These are phyloP conservation scores for Backusella australiensis DNA, from an alignment of 192 early-diverging fungal species.

Conservation along the genomic window DNA sequence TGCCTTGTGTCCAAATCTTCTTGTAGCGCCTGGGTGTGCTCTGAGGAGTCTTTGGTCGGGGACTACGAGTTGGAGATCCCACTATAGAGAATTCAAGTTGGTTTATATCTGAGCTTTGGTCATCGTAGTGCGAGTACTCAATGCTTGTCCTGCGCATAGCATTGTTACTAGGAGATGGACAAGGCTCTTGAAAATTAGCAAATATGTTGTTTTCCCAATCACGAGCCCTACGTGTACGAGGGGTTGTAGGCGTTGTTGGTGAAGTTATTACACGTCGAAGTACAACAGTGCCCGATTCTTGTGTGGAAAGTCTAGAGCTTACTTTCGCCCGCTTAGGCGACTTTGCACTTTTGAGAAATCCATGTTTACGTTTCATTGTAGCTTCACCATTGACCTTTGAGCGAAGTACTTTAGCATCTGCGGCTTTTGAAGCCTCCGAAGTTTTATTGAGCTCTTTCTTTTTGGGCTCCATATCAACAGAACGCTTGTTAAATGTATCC, in stretches of 20 bases:
- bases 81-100: background rate
- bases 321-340: background rate
- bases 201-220: background rate
- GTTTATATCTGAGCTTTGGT: background rate
- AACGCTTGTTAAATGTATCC: slow-evolving; percentile 2
- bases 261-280: background rate
- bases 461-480: background rate
- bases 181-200: background rate
- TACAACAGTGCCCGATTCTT: slow-evolving; percentile 2
- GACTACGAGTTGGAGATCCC: background rate
- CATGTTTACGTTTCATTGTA: slow-evolving; percentile 8
- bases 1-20: background rate
- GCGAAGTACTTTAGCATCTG: background rate
- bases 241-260: background rate
- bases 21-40: background rate
- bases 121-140: background rate
- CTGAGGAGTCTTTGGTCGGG: background rate
- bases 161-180: background rate
- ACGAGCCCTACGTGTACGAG: background rate
- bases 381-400: slow-evolving; percentile 14
- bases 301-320: background rate
- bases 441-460: background rate
- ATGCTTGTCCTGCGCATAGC: background rate
- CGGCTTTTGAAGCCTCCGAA: slow-evolving; percentile 3
- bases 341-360: slow-evolving; percentile 12